Evolutionary conservation across 1,139 yeast genomes (phyloP), one percentile per base, ranked within the genome.

Genomic region (Pichia sp.): DNA sequence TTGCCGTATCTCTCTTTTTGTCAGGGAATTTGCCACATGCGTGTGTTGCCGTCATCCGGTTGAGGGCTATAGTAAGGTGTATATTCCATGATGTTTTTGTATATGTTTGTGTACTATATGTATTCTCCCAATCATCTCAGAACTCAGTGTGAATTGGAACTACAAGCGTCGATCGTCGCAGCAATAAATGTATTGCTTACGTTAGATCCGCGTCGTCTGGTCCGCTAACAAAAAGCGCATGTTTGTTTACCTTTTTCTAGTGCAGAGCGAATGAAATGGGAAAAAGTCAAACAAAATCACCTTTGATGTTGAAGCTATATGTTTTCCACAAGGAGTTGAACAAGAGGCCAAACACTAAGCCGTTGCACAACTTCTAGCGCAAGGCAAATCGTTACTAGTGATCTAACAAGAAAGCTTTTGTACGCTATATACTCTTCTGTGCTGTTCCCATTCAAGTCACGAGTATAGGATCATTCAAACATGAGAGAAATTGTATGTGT

Each of bases 31-130:
- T 62, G 82, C 80, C 53, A 85, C 86, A 1, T 90, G 98, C 68
- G 95, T 89, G 0, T 87, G 96, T 62, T 90, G 98, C 63, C 77
- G 96, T 44, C 73, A 83, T 26, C 78, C 78, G 19, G 96, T 90
- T 2, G 82, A 83, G 28, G 81, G 79, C 2, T 78, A 71, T 59
- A 74, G 79, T 52, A 76, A 73, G 55, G 71, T 34, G 37, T 34
- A 34, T 34, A 34, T 34, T 34, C 37, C 37, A 3, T 34, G 18
- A 18, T 16, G n/a, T 16, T 16, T 21, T 16, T 19, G 8, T 39
- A 10, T 39, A 19, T 13, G 7, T 19, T 23, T 40, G 9, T 19
- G 16, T 16, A 13, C 10, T 25, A 25, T 25, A n/a, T n/a, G n/a
- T n/a, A n/a, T n/a, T n/a, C n/a, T n/a, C n/a, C n/a, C n/a, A n/a